Conservation (phyloP, 345 rosid genomes). For the Murraya koenigii region DNA sequence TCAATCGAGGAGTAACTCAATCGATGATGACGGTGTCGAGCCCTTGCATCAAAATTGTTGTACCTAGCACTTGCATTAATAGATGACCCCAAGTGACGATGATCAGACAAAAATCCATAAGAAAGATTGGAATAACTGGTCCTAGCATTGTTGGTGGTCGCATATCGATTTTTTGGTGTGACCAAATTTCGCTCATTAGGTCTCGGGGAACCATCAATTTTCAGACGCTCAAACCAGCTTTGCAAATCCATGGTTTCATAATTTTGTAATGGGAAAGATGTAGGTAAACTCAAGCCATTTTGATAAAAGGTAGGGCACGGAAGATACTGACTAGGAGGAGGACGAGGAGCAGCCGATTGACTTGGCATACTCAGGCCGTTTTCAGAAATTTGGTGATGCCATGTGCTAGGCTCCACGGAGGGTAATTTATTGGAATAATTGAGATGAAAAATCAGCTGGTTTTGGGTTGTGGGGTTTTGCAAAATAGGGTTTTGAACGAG, state of each 20-base stretch:
- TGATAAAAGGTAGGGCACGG: too few relatives aligned
- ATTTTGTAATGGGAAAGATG: neutral
- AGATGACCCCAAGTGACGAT: neutral
- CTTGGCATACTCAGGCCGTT: neutral
- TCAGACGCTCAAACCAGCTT: neutral
- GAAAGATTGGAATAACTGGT: neutral
- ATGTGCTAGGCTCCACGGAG: neutral
- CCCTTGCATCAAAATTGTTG: neutral
- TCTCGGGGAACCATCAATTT: neutral
- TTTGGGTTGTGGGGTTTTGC: neutral
- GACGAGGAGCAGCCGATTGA: neutral
- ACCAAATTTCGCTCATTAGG: neutral
- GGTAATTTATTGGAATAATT: neutral
- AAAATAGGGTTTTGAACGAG: neutral
- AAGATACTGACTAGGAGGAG: too few relatives aligned
- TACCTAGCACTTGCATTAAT: neutral
- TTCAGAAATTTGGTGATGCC: neutral
- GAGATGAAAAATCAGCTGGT: neutral
- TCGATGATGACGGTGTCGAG: neutral
- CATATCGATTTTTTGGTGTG: neutral
- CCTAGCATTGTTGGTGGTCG: neutral
- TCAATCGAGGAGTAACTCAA: neutral
- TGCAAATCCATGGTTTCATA: neutral
- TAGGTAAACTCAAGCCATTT: too few relatives aligned
- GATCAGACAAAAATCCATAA: neutral